A percentile compares a stretch with the other conserved stretches of the same genome.
phyloP scores from a whole-genome alignment of 306 rosid genomes.

The Quercus alba region DNA sequence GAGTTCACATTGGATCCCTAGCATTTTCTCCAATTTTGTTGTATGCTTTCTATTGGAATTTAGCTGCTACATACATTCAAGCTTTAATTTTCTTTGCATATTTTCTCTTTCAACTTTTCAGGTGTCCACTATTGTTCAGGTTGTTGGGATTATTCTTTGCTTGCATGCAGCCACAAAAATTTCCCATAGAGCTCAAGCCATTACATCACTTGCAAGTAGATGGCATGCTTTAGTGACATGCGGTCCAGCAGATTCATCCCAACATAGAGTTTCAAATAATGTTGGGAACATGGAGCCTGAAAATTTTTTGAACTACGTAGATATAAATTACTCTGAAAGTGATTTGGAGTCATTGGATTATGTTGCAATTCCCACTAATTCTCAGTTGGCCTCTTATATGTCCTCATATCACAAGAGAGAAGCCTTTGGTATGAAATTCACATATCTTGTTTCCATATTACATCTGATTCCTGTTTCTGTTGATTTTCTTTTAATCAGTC shows the following conservation, averaged over 20 bases:
- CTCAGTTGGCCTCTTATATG: slow-evolving; percentile 57
- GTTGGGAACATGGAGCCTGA: slow-evolving; percentile 39
- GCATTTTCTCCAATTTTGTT: not conserved
- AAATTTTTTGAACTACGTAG: slow-evolving; percentile 36
- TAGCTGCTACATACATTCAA: not conserved
- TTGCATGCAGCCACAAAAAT: slow-evolving; percentile 80
- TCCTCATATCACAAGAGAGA: slow-evolving; percentile 78
- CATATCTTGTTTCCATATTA: not conserved
- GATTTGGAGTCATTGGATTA: slow-evolving; percentile 65
- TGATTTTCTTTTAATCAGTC: not conserved
- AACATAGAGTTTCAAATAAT: slow-evolving; percentile 38
- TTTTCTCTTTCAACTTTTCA: slow-evolving; percentile 23
- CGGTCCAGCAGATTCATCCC: slow-evolving; percentile 46
- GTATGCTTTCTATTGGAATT: not conserved
- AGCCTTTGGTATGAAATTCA: slow-evolving; percentile 64
- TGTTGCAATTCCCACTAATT: slow-evolving; percentile 36
- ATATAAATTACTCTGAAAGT: slow-evolving; percentile 61
- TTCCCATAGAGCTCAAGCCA: slow-evolving; percentile 78
- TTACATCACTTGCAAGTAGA: slow-evolving; percentile 68
- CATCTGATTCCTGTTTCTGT: slow-evolving; percentile 6
- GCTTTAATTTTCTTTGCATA: not conserved
- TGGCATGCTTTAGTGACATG: slow-evolving; percentile 80
- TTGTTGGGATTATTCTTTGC: slow-evolving; percentile 69
- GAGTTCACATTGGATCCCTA: not conserved
- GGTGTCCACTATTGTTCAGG: slow-evolving; percentile 83